Conservation (phyloP, 1,139 yeast genomes). For the Suhomyces wounanorum region DNA sequence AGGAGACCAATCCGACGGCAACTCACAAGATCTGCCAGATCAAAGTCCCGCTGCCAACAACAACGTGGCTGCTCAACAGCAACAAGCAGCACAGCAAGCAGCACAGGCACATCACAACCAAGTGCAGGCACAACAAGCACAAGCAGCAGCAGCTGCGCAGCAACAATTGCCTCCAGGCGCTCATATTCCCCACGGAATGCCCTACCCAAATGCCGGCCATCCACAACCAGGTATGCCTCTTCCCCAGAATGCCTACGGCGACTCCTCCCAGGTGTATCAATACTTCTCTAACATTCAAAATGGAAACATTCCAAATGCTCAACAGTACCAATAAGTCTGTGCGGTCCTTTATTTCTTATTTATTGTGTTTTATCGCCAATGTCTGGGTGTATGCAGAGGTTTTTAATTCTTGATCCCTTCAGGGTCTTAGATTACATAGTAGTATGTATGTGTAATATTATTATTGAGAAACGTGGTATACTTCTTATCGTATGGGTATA, state of each 20-base stretch:
- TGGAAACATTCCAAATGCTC: slow-evolving; percentile 49
- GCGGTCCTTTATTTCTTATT: slow-evolving; percentile 9
- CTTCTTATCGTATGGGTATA: too few relatives aligned
- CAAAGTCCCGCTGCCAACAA: slow-evolving; percentile 40
- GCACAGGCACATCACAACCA: slow-evolving; percentile 26
- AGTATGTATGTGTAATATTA: slow-evolving; percentile 12
- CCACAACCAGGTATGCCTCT: slow-evolving; percentile 42
- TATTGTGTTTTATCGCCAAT: slow-evolving; percentile 8
- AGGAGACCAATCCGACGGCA: slow-evolving; percentile 62
- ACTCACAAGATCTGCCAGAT: slow-evolving; percentile 44
- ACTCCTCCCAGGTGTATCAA: slow-evolving; percentile 51
- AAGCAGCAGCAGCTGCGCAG: slow-evolving; percentile 27
- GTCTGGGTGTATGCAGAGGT: slow-evolving; percentile 3
- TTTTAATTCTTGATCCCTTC: slow-evolving; percentile 4
- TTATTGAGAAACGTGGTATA: slow-evolving; percentile 1
- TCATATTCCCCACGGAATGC: slow-evolving; percentile 48
- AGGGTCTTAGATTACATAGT: slow-evolving; percentile 7
- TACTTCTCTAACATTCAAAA: slow-evolving; percentile 60
- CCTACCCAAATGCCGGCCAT: slow-evolving; percentile 43
- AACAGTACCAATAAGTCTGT: slow-evolving; percentile 37
- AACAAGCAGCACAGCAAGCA: slow-evolving; percentile 28
- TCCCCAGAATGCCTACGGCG: slow-evolving; percentile 48
- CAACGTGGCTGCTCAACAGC: slow-evolving; percentile 32
- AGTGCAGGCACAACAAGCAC: slow-evolving; percentile 30
- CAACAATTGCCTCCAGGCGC: slow-evolving; percentile 52